Evolutionary conservation across 1,284 basidiomycete genomes (phyloP).

Genomic region (Cerioporus squamosus): DNA sequence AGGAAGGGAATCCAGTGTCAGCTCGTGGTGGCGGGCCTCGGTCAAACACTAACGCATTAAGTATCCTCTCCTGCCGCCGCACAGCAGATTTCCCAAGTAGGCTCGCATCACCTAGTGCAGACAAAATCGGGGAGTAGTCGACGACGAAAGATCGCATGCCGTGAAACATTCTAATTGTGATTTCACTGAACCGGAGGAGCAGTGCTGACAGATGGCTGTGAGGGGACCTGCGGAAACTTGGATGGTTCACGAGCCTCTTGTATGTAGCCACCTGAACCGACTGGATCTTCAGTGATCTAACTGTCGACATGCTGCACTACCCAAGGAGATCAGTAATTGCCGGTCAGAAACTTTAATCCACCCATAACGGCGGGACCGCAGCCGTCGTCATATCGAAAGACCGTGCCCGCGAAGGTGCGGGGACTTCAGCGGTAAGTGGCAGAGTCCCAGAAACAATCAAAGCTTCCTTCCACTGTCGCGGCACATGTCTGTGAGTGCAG

Average conservation of each 20-base stretch:
- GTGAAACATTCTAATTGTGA: conserved; percentile 1
- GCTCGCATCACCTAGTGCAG: neutral
- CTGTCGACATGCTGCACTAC: neutral
- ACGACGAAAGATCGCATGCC: neutral
- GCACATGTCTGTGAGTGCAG: no score
- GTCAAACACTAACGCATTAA: neutral
- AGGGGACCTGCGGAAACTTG: neutral
- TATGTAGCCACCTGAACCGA: neutral
- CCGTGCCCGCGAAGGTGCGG: no score
- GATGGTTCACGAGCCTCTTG: neutral
- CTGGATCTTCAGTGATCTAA: conserved; percentile 1
- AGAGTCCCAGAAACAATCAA: no score
- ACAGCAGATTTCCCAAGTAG: neutral
- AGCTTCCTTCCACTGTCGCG: no score
- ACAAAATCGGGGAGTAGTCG: neutral
- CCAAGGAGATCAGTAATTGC: neutral
- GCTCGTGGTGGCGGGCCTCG: neutral
- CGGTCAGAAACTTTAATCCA: neutral
- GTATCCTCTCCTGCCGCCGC: neutral
- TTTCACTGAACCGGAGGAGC: neutral
- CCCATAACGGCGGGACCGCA: no score
- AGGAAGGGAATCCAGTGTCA: neutral
- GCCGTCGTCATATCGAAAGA: no score
- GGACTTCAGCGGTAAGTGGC: no score
- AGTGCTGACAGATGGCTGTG: neutral